Conservation (phyloP, 2,329 filamentous ascomycete genomes). For the Pestalotiopsis sp. region DNA sequence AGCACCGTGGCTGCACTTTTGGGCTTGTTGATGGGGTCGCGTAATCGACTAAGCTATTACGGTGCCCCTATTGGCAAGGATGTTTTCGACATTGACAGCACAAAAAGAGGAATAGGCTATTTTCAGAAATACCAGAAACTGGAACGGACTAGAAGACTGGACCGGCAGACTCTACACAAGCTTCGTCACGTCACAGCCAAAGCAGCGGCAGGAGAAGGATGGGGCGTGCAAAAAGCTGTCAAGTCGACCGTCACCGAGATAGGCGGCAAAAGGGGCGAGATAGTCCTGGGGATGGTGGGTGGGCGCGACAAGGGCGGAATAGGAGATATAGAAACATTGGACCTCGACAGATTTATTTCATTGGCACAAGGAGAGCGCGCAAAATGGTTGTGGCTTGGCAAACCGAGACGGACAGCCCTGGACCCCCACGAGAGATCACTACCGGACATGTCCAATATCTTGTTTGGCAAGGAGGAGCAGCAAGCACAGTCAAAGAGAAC, state of each 20-base stretch:
- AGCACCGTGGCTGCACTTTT: constrained; percentile 87
- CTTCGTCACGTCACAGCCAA: constrained; percentile 86
- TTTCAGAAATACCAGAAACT: constrained; percentile 91
- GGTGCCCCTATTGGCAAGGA: constrained; percentile 87
- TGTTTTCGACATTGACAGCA: constrained; percentile 80
- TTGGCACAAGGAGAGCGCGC: constrained; percentile 78
- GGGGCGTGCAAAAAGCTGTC: constrained; percentile 89
- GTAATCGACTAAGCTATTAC: constrained; percentile 83
- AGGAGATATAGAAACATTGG: constrained; percentile 87
- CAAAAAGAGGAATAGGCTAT: constrained; percentile 79
- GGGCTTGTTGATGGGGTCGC: constrained; percentile 84
- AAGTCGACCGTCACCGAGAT: constrained; percentile 95
- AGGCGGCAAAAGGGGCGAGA: constrained; percentile 88
- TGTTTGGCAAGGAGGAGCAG: constrained; percentile 60
- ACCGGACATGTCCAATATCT: constrained; percentile 44
- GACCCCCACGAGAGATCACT: constrained; percentile 47
- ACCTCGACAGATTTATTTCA: constrained; percentile 80
- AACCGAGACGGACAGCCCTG: constrained; percentile 65
- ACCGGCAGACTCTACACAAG: constrained; percentile 78
- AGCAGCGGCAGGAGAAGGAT: constrained; percentile 83
- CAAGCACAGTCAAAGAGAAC: constrained; percentile 47
- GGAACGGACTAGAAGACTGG: constrained; percentile 73
- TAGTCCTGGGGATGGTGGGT: constrained; percentile 92
- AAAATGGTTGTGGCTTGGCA: constrained; percentile 95
- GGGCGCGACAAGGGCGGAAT: constrained; percentile 86